phyloP scores from a whole-genome alignment of 192 early-diverging fungal genomes.

The Entophlyctis luteolus region DNA sequence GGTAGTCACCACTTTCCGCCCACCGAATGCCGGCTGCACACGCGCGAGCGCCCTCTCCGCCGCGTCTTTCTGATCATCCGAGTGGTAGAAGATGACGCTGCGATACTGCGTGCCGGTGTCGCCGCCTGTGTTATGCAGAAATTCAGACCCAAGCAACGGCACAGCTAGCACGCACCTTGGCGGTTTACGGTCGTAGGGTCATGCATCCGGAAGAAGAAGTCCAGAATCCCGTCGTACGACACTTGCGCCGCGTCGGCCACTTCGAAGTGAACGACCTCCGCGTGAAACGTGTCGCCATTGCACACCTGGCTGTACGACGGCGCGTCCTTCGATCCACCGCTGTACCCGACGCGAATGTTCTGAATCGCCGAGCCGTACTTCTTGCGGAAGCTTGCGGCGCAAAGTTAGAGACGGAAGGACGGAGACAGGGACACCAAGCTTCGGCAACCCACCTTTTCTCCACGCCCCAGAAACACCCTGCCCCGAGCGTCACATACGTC shows the following conservation, averaged over 20 bases:
- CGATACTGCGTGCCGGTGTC: slow-evolving; percentile 68
- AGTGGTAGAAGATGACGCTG: slow-evolving; percentile 81
- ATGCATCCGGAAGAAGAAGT: slow-evolving; percentile 66
- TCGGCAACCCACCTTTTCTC: slow-evolving; percentile 37
- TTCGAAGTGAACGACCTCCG: slow-evolving; percentile 75
- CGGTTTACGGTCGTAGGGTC: slow-evolving; percentile 84
- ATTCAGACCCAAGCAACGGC: neutral
- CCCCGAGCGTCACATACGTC: slow-evolving; percentile 87
- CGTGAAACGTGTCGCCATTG: slow-evolving; percentile 61
- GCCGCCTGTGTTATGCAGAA: neutral
- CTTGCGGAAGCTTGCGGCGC: slow-evolving; percentile 53
- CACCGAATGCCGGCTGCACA: slow-evolving; percentile 50
- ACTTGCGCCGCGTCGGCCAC: slow-evolving; percentile 70
- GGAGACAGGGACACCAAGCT: too few species aligned
- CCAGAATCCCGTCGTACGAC: slow-evolving; percentile 69
- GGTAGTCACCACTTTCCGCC: slow-evolving; percentile 52
- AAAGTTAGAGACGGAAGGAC: too few species aligned
- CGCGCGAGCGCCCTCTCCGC: slow-evolving; percentile 71
- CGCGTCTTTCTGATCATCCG: slow-evolving; percentile 62
- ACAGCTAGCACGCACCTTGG: slow-evolving; percentile 68
- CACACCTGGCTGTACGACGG: slow-evolving; percentile 15
- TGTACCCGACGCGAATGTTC: slow-evolving; percentile 15
- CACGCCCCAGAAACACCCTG: slow-evolving; percentile 89
- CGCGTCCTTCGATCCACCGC: neutral
- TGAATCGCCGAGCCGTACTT: neutral